These are phyloP conservation scores for Breynia disticha DNA, from an alignment of 441 rosid species.

Conservation along the genomic window DNA sequence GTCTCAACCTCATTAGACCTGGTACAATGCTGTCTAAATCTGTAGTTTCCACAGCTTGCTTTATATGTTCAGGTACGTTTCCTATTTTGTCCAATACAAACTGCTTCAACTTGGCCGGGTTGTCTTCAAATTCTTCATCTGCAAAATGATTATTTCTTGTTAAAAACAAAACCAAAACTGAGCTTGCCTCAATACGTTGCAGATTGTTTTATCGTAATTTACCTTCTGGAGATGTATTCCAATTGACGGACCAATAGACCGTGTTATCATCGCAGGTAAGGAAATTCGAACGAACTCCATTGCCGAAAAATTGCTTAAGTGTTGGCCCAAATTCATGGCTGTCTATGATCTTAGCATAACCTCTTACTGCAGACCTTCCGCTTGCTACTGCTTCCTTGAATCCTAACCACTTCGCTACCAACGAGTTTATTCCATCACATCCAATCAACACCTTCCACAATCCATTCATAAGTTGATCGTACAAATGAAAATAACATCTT, in stretches of 20 bases:
- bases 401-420: conserved; percentile 59
- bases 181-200: no score
- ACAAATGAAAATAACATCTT: no score
- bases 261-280: conserved; percentile 42
- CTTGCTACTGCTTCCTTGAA: conserved; percentile 36
- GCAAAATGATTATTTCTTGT: no score
- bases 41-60: conserved; percentile 28
- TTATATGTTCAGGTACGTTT: conserved; percentile 28
- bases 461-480: neutral
- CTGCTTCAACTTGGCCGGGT: conserved; percentile 34
- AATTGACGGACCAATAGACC: conserved; percentile 61
- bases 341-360: conserved; percentile 27
- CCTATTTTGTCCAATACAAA: conserved; percentile 32
- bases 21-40: conserved; percentile 20
- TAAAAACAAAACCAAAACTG: no score
- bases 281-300: conserved; percentile 49
- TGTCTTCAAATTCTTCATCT: conserved; percentile 28
- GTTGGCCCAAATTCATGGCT: conserved; percentile 38
- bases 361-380: conserved; percentile 40
- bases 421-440: conserved; percentile 73
- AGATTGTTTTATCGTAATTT: neutral
- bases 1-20: conserved; percentile 34
- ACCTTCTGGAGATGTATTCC: conserved; percentile 28
- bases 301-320: conserved; percentile 33
- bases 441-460: conserved; percentile 48